Evolutionary conservation across 805 yeast genomes (phyloP).

Genomic region (Candida oleophila): DNA sequence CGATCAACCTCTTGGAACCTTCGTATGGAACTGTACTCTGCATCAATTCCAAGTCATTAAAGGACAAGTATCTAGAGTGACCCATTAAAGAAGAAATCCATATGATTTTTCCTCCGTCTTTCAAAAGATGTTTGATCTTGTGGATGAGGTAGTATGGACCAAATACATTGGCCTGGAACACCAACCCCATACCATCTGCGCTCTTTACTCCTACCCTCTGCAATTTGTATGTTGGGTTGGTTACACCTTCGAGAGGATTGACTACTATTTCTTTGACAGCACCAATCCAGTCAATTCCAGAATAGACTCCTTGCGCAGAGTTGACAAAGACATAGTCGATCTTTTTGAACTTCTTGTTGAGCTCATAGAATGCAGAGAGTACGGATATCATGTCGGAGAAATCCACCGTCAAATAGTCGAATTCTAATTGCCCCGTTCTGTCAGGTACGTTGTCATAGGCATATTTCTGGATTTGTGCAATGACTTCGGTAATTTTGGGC

Average conservation of each 20-base stretch:
- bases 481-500: conserved; percentile 78
- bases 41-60: conserved; percentile 72
- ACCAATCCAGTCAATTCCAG: conserved; percentile 82
- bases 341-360: conserved; percentile 58
- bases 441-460: conserved; percentile 21
- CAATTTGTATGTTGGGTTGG: conserved; percentile 81
- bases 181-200: conserved; percentile 76
- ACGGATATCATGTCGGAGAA: conserved; percentile 87
- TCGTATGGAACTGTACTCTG: conserved; percentile 73
- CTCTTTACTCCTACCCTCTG: conserved; percentile 79
- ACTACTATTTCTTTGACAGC: conserved; percentile 67
- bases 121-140: conserved; percentile 56
- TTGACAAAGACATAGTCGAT: conserved; percentile 81
- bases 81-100: conserved; percentile 91
- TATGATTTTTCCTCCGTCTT: conserved; percentile 61
- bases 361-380: conserved; percentile 68
- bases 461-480: conserved; percentile 53
- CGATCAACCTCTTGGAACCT: conserved; percentile 86
- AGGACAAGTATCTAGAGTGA: conserved; percentile 67
- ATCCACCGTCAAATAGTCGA: conserved; percentile 87
- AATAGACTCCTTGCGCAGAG: conserved; percentile 87
- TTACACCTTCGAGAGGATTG: conserved; percentile 79
- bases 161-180: conserved; percentile 94
- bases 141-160: conserved; percentile 88
- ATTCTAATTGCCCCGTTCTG: conserved; percentile 64